phyloP scores from a whole-genome alignment of 2,329 filamentous ascomycete genomes.

The Clathrospora elynae region DNA sequence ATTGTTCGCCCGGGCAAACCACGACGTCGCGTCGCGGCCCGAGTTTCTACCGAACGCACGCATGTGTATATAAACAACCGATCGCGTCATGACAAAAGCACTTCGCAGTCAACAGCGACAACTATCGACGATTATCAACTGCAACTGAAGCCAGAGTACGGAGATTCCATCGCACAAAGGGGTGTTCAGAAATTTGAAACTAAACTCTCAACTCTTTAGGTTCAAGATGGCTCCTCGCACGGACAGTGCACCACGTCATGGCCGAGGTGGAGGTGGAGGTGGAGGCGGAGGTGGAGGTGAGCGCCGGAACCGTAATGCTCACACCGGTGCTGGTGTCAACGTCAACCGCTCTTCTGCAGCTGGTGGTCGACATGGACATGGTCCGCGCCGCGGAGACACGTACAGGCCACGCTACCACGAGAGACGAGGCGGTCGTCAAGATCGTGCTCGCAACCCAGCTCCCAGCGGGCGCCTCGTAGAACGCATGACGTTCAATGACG shows the following conservation, averaged over 20 bases:
- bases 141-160: not conserved
- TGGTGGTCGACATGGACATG: not conserved
- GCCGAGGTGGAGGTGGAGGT: not conserved
- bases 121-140: not conserved
- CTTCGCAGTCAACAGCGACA: slow-evolving; percentile 1
- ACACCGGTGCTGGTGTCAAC: slow-evolving; percentile 12
- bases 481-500: too few species aligned
- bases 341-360: not conserved
- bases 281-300: not conserved
- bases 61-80: slow-evolving; percentile 7
- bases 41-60: slow-evolving; percentile 1
- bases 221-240: slow-evolving; percentile 5
- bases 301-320: not conserved
- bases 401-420: too few species aligned
- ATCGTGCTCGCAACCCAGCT: too few species aligned
- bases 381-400: not conserved
- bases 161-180: not conserved
- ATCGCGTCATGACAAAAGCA: not conserved
- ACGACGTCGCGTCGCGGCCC: slow-evolving; percentile 1
- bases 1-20: not conserved
- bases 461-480: too few species aligned
- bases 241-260: not conserved
- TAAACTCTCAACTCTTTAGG: not conserved
- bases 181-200: not conserved
- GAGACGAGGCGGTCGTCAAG: too few species aligned